phyloP scores from a whole-genome alignment of 2,329 filamentous ascomycete genomes.

The Colletotrichum sp. region DNA sequence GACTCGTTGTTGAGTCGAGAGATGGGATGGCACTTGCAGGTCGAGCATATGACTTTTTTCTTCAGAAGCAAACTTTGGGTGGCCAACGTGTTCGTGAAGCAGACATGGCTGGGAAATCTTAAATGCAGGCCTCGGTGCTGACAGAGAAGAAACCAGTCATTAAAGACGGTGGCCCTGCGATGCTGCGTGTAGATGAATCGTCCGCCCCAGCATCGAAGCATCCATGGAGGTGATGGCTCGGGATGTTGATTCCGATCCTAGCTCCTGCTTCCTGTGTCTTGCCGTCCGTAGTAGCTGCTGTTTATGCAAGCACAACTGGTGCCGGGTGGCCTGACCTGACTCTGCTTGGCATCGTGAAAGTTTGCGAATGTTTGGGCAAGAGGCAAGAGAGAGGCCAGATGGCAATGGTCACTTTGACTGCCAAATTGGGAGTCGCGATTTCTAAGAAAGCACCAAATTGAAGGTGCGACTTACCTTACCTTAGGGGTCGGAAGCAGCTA shows the following conservation, averaged over 20 bases:
- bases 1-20: not conserved
- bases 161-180: not conserved
- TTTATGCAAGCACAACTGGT: not conserved
- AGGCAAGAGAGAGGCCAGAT: not conserved
- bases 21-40: not conserved
- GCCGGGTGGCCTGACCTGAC: not conserved
- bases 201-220: not conserved
- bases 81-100: not conserved
- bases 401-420: not conserved
- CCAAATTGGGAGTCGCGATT: not conserved
- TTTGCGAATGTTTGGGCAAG: not conserved
- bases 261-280: not conserved
- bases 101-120: not conserved
- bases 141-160: not conserved
- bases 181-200: not conserved
- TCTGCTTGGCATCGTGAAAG: not conserved
- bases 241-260: not conserved
- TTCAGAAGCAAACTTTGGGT: not conserved
- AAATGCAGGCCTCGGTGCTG: not conserved
- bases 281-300: not conserved
- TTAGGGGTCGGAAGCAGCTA: not conserved
- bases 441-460: not conserved
- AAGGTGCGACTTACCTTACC: not conserved
- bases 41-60: not conserved
- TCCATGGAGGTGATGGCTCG: not conserved